Percentiles rank a stretch among this genome's conserved stretches.
Conservation (phyloP, 2,329 filamentous ascomycete genomes). For the Penicillium sumatraense region DNA sequence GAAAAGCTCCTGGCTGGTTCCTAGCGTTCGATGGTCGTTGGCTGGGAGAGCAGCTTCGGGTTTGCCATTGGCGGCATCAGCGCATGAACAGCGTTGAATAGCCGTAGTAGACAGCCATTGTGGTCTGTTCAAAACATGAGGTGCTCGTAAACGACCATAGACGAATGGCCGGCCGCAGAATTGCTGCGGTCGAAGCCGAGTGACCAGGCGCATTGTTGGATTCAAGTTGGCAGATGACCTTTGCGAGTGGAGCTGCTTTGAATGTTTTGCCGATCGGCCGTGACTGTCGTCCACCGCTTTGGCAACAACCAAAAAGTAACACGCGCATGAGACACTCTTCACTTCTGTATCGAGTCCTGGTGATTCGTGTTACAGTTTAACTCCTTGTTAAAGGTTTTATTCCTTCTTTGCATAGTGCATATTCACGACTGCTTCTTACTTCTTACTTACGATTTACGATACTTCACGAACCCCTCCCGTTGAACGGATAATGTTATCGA, state of each 20-base stretch:
- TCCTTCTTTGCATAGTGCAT: background rate
- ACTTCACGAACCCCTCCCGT: background rate
- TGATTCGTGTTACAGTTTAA: background rate
- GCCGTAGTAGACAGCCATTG: constrained; percentile 25
- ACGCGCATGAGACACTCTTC: background rate
- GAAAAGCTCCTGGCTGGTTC: constrained; percentile 71
- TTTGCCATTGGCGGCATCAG: constrained; percentile 23
- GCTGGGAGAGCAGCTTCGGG: constrained; percentile 38
- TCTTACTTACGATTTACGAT: background rate
- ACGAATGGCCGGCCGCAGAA: constrained; percentile 12
- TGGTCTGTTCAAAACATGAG: background rate
- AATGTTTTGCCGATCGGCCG: constrained; percentile 17
- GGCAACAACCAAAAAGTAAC: background rate
- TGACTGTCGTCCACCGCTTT: constrained; percentile 28
- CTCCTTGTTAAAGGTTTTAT: background rate
- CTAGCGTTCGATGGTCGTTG: constrained; percentile 57
- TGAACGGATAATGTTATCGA: constrained; percentile 20
- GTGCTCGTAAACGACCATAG: constrained; percentile 1
- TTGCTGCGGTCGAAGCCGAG: constrained; percentile 20
- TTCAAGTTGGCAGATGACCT: background rate
- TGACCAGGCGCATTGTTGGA: constrained; percentile 28
- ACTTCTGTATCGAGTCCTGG: background rate
- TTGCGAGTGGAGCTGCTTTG: constrained; percentile 6
- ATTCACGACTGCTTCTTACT: too few species aligned
- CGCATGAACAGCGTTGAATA: constrained; percentile 27